Conservation (phyloP, 129 eudicot species). For the Rutidosis leptorrhynchoides region DNA sequence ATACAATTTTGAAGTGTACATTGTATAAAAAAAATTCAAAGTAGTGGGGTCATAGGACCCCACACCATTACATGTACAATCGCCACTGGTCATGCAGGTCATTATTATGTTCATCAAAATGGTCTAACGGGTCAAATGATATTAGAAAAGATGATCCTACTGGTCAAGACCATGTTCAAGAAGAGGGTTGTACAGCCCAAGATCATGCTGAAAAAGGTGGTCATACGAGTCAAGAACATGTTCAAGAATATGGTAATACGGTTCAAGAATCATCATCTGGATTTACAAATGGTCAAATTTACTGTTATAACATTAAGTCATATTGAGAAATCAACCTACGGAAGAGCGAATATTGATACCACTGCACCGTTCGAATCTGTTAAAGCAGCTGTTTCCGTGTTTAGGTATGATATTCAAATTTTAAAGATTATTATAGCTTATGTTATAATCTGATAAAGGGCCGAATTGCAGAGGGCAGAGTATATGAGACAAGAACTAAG, state of each 20-base stretch:
- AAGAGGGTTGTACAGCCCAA: neutral
- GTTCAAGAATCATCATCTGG: slow-evolving; percentile 35
- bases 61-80: too few relatives aligned
- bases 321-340: slow-evolving; percentile 10
- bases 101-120: neutral
- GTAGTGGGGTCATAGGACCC: too few relatives aligned
- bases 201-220: neutral
- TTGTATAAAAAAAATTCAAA: too few relatives aligned
- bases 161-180: neutral
- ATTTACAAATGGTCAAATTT: slow-evolving; percentile 18
- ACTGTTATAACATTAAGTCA: slow-evolving; percentile 17
- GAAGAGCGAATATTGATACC: slow-evolving; percentile 38
- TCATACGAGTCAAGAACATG: neutral
- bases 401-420: slow-evolving; percentile 28
- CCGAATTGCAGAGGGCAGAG: slow-evolving; percentile 68
- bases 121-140: neutral
- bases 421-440: too few relatives aligned
- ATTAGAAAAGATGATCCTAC: neutral
- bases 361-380: slow-evolving; percentile 64
- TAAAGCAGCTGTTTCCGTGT: slow-evolving; percentile 63
- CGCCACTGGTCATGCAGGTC: neutral
- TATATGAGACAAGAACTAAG: slow-evolving; percentile 58
- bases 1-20: too few relatives aligned
- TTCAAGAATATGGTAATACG: neutral
- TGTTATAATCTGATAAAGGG: too few relatives aligned